Conservation (phyloP, 352 stramenopile genomes). For the Pseudoperonospora humuli region DNA sequence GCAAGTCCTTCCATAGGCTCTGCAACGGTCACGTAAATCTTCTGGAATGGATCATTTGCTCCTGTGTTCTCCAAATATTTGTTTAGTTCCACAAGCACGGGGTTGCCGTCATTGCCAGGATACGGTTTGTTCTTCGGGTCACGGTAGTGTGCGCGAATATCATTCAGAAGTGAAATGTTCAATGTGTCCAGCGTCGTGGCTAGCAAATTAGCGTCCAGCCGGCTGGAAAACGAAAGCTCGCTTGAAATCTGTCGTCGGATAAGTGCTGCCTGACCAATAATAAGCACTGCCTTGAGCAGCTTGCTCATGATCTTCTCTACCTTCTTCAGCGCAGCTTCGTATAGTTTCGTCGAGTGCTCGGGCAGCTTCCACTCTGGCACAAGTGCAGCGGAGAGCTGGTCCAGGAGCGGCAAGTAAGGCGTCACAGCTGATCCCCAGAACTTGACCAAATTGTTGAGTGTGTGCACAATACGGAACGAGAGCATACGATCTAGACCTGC, state of each 20-base stretch:
- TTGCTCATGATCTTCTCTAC: slow-evolving; percentile 93
- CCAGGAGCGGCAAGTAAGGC: slow-evolving; percentile 84
- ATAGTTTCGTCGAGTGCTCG: slow-evolving; percentile 77
- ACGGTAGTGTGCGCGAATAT: slow-evolving; percentile 84
- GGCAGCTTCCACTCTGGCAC: slow-evolving; percentile 86
- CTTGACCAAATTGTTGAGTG: slow-evolving; percentile 91
- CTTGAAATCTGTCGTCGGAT: slow-evolving; percentile 89
- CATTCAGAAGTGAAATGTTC: slow-evolving; percentile 86
- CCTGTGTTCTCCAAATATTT: slow-evolving; percentile 90
- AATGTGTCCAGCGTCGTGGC: slow-evolving; percentile 83
- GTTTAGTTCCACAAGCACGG: slow-evolving; percentile 85
- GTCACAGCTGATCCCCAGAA: slow-evolving; percentile 87
- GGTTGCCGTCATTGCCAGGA: slow-evolving; percentile 64
- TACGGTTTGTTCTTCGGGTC: slow-evolving; percentile 78
- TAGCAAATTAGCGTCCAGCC: slow-evolving; percentile 88
- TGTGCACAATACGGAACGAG: slow-evolving; percentile 88
- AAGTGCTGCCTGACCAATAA: slow-evolving; percentile 91
- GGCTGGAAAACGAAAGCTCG: slow-evolving; percentile 86
- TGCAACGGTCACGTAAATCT: slow-evolving; percentile 92
- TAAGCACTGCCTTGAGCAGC: slow-evolving; percentile 87
- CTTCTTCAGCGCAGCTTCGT: slow-evolving; percentile 87
- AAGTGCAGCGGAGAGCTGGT: slow-evolving; percentile 80
- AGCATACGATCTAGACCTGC: slow-evolving; percentile 90
- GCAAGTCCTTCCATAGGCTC: slow-evolving; percentile 86
- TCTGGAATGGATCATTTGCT: slow-evolving; percentile 88